Base-by-base conservation (phyloP, 352 stramenopile species). In the Globisporangium camurandrum region DNA sequence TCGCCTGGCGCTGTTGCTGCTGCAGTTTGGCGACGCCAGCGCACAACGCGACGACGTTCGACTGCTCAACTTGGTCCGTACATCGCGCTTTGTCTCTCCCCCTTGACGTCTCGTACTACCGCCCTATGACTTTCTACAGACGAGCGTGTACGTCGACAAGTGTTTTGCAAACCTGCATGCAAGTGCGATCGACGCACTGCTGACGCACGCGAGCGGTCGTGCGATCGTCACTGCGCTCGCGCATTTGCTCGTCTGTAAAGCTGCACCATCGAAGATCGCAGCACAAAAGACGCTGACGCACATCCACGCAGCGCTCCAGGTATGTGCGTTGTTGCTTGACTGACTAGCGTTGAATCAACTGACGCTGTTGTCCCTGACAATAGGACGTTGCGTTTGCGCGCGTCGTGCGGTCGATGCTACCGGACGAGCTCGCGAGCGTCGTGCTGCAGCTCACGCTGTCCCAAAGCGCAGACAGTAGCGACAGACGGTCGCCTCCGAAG, bases 111-210 rank as follows among this genome's bases (percentile, higher is more conserved):
- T 36, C 24, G 14, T 24, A 14, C 14, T 46, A 7, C 40, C 31
- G 12, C 19, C 7, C 40, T 22, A 22, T 3, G 37, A 23, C 22
- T n/a, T 42, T 33, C 3, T 30, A 4, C n/a, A 85, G 73, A 69
- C 70, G 0, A 75, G 63, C 19, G 47, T 83, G 41, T 85, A 85
- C 40, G 62, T 81, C 1, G 73, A 83, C 33, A 85, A 83, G 46
- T 79, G 70, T n/a, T 51, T 83, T 36, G 22, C n/a, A 9, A 69
- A 61, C n/a, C 60, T 77, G 53, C 68, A 59, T 31, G 57, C 62
- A 0, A 24, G 46, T 0, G 64, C 70, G 8, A 54, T 71, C 44
- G 31, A 57, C 1, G 49, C 65, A 30, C 61, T 85, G 9, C 33
- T 64, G 3, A 28, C 54, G 7, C 55, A 54, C 7, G 56, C 51